Evolutionary conservation across 2,329 filamentous ascomycete genomes (phyloP), one percentile per base, ranked within the genome.

Genomic region (Boeremia exigua): DNA sequence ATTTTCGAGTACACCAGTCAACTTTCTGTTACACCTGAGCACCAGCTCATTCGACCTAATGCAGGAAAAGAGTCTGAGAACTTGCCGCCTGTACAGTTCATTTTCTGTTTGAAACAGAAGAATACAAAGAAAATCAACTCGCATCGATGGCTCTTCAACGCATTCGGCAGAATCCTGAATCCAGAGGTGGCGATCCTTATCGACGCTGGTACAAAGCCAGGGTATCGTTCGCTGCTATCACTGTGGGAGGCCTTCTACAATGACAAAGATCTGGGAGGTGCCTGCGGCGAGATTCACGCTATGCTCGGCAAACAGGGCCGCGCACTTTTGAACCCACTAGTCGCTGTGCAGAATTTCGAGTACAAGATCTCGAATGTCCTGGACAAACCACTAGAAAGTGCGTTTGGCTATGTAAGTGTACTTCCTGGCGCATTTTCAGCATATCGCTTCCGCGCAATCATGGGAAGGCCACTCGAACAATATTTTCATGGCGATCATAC

Each of bases 1-100:
- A 90, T 97, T 72, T 96, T 97, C 78, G 93, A 98, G 80, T 97
- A 97, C 81, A 98, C 94, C 34, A 95, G 91, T 15, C 93, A 98
- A 79, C 81, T 98, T 60, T 97, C 94, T 2, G 93, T 97, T 54
- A 97, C 34, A 12, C 34, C 34, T 3, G 15, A 36, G 5, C 8
- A 36, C 15, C 34, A 36, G 8, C 34, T 36, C 7, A 10, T 36
- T 17, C 15, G 34, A 19, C 34, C 34, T 11, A 6, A 10, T 3
- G 6, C 7, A 7, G 34, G 15, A 1, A 36, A 11, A 17, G 34
- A 17, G 5, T 17, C 8, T n/a, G 12, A 34, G 6, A 34, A 34
- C 14, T 17, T 36, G 8, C 34, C 34, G 4, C 34, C 34, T 10
- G 34, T 36, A 1, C 34, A 36, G n/a, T 4, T 36, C 2, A 36